Conservation (phyloP, 2,329 filamentous ascomycete genomes). For the Tolypocladium ophioglossoides region DNA sequence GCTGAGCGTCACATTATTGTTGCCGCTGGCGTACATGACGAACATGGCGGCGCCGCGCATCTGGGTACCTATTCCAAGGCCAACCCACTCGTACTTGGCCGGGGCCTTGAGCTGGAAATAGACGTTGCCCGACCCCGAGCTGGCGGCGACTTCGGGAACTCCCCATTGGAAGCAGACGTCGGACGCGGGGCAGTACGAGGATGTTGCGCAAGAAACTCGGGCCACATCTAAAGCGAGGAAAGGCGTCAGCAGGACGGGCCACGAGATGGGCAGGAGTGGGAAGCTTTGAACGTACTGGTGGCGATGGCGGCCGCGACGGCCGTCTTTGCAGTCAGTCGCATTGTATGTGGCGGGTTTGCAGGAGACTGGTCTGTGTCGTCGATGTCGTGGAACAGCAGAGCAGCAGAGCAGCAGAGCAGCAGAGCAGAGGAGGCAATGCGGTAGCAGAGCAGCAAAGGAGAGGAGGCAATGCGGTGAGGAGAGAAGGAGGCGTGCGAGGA, state of each 20-base stretch:
- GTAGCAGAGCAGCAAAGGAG: too few species aligned
- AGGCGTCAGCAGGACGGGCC: background rate
- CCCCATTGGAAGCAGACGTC: constrained; percentile 46
- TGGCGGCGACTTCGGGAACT: constrained; percentile 38
- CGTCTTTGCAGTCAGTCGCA: background rate
- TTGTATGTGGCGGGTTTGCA: background rate
- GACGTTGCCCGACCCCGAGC: constrained; percentile 40
- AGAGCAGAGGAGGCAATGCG: background rate
- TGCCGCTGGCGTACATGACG: constrained; percentile 48
- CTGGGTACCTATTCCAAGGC: constrained; percentile 40
- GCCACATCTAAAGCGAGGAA: constrained; percentile 8
- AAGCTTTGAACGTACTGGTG: constrained; percentile 8
- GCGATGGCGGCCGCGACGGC: constrained; percentile 3
- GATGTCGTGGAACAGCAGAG: background rate
- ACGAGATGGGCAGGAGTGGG: background rate
- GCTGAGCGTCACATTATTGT: constrained; percentile 51
- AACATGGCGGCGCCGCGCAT: constrained; percentile 53
- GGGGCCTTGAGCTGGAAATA: constrained; percentile 52
- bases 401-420: too few species aligned
- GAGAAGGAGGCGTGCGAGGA: background rate
- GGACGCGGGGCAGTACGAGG: constrained; percentile 29
- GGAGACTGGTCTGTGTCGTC: background rate
- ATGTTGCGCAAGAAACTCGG: constrained; percentile 13
- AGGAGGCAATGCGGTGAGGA: too few species aligned
- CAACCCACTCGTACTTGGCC: constrained; percentile 43